Conservation (phyloP, 441 rosid genomes). For the Caryocar brasiliense region DNA sequence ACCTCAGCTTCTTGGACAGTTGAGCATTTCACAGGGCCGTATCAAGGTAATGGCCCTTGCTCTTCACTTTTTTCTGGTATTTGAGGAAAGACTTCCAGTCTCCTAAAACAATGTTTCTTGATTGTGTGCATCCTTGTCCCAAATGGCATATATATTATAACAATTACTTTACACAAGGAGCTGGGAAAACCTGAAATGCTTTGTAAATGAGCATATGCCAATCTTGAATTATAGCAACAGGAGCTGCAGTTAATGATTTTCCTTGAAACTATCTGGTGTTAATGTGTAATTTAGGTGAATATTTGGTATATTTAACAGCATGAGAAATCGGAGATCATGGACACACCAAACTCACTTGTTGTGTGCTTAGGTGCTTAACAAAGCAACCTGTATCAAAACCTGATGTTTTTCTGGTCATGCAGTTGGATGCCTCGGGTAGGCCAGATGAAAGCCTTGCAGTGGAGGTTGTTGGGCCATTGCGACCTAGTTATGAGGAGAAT, state of each 20-base stretch:
- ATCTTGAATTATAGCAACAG: not conserved
- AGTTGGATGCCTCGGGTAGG: constrained; percentile 89
- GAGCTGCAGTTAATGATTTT: not conserved
- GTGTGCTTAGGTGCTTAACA: not conserved
- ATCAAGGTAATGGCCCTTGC: constrained; percentile 50
- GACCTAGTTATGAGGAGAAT: constrained; percentile 44
- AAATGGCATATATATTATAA: too few relatives aligned
- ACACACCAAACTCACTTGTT: not conserved
- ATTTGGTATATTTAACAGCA: not conserved
- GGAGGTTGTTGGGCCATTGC: constrained; percentile 67
- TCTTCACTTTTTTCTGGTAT: too few relatives aligned
- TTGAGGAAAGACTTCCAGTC: too few relatives aligned
- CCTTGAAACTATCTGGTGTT: not conserved
- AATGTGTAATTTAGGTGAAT: not conserved
- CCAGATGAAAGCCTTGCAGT: constrained; percentile 88
- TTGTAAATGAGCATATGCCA: not conserved
- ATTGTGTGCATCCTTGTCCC: too few relatives aligned
- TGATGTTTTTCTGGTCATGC: constrained; percentile 22
- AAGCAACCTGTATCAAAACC: not conserved
- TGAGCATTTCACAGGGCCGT: constrained; percentile 65
- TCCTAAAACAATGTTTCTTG: too few relatives aligned
- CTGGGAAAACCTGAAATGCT: constrained; percentile 7
- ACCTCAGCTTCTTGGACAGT: constrained; percentile 75
- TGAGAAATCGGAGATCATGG: constrained; percentile 1
- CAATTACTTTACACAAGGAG: not conserved